Percentiles rank a stretch among this genome's conserved stretches.
These are phyloP conservation scores for Ananas comosus DNA, from an alignment of 176 grass and related monocot genomes.

Conservation along the genomic window DNA sequence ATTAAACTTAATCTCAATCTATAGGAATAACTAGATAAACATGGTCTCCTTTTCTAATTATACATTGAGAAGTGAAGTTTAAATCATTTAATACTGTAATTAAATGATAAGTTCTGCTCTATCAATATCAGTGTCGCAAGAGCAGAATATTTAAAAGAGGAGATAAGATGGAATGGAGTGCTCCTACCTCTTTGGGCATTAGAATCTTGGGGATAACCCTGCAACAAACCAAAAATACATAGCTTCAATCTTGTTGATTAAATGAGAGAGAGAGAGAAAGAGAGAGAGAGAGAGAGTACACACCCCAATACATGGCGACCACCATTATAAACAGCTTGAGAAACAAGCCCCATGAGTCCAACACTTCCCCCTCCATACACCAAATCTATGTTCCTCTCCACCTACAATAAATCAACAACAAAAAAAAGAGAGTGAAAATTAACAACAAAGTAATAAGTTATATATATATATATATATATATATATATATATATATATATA, in stretches of 20 bases:
- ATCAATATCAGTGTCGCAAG: too few relatives aligned
- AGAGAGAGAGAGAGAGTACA: not conserved
- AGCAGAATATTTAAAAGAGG: not conserved
- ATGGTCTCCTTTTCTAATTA: not conserved
- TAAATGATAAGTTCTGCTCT: too few relatives aligned
- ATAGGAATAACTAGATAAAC: too few relatives aligned
- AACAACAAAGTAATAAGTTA: too few relatives aligned
- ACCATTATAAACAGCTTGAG: slow-evolving; percentile 45
- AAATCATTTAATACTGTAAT: not conserved
- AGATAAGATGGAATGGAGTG: not conserved
- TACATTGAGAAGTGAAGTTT: not conserved
- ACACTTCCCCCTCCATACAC: slow-evolving; percentile 75
- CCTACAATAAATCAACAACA: slow-evolving; percentile 10
- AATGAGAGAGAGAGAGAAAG: not conserved
- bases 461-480: too few relatives aligned
- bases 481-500: too few relatives aligned
- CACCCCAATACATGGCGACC: slow-evolving; percentile 49
- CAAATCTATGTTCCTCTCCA: slow-evolving; percentile 52
- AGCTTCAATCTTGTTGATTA: not conserved
- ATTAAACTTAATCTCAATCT: not conserved
- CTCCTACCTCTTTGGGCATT: slow-evolving; percentile 40
- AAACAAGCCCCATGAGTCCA: slow-evolving; percentile 59
- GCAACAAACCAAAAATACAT: not conserved
- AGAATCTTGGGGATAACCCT: slow-evolving; percentile 44
- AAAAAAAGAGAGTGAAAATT: too few relatives aligned